phyloP scores from a whole-genome alignment of 2,329 filamentous ascomycete species.

The Sphaerulina vaccinii region DNA sequence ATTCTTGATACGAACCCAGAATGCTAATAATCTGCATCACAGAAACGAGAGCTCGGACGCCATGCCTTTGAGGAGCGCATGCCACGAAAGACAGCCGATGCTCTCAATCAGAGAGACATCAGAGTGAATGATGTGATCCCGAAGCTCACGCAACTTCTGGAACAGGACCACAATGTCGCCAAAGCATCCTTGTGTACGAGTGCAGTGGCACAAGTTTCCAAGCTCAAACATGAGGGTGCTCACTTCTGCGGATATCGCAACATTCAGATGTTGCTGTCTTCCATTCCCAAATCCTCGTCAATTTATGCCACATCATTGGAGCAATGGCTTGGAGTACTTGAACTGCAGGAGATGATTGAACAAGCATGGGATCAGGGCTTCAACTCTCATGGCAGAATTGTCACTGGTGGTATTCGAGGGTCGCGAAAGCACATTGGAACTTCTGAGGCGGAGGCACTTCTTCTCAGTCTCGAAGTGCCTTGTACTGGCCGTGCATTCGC shows the following conservation, averaged over 20 bases:
- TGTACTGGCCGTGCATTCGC: conserved; percentile 53
- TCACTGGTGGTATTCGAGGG: conserved; percentile 80
- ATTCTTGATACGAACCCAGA: not conserved
- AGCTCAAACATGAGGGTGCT: conserved; percentile 68
- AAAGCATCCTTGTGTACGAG: conserved; percentile 77
- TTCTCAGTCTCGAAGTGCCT: conserved; percentile 64
- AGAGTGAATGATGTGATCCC: conserved; percentile 44
- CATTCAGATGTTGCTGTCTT: conserved; percentile 73
- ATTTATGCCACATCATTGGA: conserved; percentile 33
- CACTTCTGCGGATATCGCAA: conserved; percentile 94
- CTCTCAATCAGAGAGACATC: conserved; percentile 28
- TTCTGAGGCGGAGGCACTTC: conserved; percentile 78
- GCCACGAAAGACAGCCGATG: conserved; percentile 40
- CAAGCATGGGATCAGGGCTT: conserved; percentile 82
- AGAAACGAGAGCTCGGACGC: conserved; percentile 46
- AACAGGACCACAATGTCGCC: conserved; percentile 61
- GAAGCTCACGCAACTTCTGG: conserved; percentile 45
- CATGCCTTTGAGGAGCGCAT: conserved; percentile 47
- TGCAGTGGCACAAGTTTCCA: conserved; percentile 73
- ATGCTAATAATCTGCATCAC: conserved; percentile 1
- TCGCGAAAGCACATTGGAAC: conserved; percentile 97
- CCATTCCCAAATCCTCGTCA: conserved; percentile 30
- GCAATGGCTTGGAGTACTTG: conserved; percentile 64
- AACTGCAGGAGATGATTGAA: conserved; percentile 83
- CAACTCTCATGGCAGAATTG: conserved; percentile 67